Percentiles rank a stretch among this genome's conserved stretches.
These are phyloP conservation scores for Colletotrichum echinochloae DNA, from an alignment of 2,329 filamentous ascomycete genomes.

Conservation along the genomic window DNA sequence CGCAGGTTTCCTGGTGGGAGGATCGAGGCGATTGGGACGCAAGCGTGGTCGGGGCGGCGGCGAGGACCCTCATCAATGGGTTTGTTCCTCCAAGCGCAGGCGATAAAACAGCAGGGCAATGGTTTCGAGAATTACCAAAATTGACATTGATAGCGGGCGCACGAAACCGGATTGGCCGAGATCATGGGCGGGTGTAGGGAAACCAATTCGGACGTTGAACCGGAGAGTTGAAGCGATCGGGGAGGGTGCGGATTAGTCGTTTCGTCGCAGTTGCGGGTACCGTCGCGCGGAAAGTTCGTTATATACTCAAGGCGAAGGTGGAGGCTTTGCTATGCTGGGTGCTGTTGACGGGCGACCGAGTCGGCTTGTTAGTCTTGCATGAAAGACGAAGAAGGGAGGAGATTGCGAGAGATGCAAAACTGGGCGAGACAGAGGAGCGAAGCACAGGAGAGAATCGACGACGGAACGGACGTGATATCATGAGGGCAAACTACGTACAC, in stretches of 20 bases:
- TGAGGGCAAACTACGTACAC: slow-evolving; percentile 36
- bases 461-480: slow-evolving; percentile 36
- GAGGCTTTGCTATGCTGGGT: slow-evolving; percentile 34
- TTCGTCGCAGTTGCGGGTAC: slow-evolving; percentile 41
- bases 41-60: slow-evolving; percentile 21
- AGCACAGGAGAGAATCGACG: slow-evolving; percentile 29
- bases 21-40: slow-evolving; percentile 22
- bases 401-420: not conserved
- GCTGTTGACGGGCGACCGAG: slow-evolving; percentile 30
- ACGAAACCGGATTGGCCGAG: slow-evolving; percentile 9
- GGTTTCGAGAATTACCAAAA: slow-evolving; percentile 18
- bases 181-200: slow-evolving; percentile 12
- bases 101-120: slow-evolving; percentile 22
- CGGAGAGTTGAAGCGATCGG: slow-evolving; percentile 12
- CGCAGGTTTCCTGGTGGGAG: slow-evolving; percentile 3
- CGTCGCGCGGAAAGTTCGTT: slow-evolving; percentile 38
- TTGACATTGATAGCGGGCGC: slow-evolving; percentile 28
- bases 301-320: slow-evolving; percentile 37
- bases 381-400: slow-evolving; percentile 1
- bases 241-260: slow-evolving; percentile 29
- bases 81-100: slow-evolving; percentile 17
- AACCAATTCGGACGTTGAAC: slow-evolving; percentile 16
- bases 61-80: slow-evolving; percentile 24
- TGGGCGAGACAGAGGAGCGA: slow-evolving; percentile 19
- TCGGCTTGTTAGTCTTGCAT: slow-evolving; percentile 31